Evolutionary conservation across 2,329 filamentous ascomycete genomes (phyloP).

Genomic region (Neofusicoccum sp.): DNA sequence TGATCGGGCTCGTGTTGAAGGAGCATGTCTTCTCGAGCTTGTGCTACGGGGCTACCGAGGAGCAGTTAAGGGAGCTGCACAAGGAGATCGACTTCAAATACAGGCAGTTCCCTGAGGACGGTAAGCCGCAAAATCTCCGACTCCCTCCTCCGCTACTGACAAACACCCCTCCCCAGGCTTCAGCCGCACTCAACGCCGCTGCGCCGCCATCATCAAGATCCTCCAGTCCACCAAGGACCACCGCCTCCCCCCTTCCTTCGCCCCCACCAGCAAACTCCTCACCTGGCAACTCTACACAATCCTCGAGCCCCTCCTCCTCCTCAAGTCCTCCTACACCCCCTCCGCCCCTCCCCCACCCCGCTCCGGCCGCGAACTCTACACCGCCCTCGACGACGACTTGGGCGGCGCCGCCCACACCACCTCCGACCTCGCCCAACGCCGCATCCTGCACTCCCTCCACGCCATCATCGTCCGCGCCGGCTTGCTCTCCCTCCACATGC

Average conservation of each 20-base stretch:
- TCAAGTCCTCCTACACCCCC: background rate
- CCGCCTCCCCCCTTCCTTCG: background rate
- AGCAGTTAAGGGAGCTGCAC: background rate
- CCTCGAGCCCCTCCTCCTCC: constrained; percentile 1
- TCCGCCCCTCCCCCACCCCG: background rate
- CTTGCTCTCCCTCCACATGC: constrained; percentile 2
- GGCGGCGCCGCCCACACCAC: background rate
- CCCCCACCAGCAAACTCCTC: background rate
- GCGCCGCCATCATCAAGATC: background rate
- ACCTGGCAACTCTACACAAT: background rate
- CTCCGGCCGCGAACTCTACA: background rate
- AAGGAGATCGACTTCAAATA: background rate
- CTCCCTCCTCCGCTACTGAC: background rate
- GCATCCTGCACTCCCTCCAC: background rate
- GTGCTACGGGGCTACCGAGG: background rate
- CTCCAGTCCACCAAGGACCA: background rate
- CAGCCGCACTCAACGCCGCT: background rate
- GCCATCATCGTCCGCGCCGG: background rate
- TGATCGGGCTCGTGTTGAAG: constrained; percentile 9
- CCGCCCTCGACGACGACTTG: background rate
- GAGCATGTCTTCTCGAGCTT: constrained; percentile 14
- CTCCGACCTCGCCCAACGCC: background rate
- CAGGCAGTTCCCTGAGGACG: background rate
- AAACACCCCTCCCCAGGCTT: constrained; percentile 1
- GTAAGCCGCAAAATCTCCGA: background rate